A percentile compares a stretch with the other conserved stretches of the same genome.
Evolutionary conservation across 305 asterid genomes (phyloP).

Genomic region (Striga hermonthica): DNA sequence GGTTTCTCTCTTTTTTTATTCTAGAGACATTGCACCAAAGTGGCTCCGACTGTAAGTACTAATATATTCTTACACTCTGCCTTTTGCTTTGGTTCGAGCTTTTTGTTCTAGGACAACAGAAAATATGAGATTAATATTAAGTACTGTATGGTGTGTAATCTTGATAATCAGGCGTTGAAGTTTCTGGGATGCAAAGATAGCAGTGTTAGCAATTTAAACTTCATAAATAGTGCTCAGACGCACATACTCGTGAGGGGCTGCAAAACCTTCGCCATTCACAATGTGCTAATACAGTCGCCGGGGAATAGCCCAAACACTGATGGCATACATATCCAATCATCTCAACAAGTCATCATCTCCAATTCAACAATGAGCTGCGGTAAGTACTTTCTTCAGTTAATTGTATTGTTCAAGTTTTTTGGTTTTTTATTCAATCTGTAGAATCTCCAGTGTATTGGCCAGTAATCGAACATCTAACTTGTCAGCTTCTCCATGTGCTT

Average conservation of each 20-base stretch:
- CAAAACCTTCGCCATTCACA: constrained; percentile 41
- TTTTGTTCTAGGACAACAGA: no score
- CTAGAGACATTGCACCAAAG: constrained; percentile 58
- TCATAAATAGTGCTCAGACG: constrained; percentile 61
- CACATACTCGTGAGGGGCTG: constrained; percentile 47
- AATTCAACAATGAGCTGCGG: constrained; percentile 52
- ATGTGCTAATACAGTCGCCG: constrained; percentile 51
- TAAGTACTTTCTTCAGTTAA: constrained; percentile 16
- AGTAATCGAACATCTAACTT: not conserved
- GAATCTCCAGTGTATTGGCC: not conserved
- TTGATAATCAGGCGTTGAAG: constrained; percentile 48
- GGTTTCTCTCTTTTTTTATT: not conserved
- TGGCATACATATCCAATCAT: constrained; percentile 70
- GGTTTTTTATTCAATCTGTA: not conserved
- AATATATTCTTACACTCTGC: not conserved
- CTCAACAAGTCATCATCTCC: constrained; percentile 39
- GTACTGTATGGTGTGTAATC: not conserved
- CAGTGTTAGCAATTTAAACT: constrained; percentile 42
- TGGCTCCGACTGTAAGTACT: constrained; percentile 83
- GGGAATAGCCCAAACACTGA: constrained; percentile 71
- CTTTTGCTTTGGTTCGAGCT: not conserved
- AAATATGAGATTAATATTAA: not conserved
- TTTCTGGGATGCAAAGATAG: constrained; percentile 51
- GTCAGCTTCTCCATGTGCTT: not conserved
- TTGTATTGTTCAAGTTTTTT: not conserved